Evolutionary conservation across 352 stramenopile species (phyloP).

Genomic region (Poterioochromonas sp.): DNA sequence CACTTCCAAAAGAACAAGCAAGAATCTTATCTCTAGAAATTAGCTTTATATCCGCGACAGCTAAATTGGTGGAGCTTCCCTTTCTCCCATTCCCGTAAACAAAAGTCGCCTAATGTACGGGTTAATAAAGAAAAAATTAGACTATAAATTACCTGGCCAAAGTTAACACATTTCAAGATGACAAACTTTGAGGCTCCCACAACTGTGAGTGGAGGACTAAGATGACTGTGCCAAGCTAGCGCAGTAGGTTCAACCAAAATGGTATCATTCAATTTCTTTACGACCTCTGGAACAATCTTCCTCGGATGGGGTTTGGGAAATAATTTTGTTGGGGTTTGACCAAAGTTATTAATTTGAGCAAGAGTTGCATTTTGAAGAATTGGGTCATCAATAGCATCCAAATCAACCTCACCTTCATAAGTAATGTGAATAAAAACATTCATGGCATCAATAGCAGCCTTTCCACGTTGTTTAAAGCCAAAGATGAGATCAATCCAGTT

Average conservation of each 20-base stretch:
- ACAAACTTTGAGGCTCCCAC: conserved; percentile 38
- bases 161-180: conserved; percentile 18
- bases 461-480: conserved; percentile 80
- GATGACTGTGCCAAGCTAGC: conserved; percentile 36
- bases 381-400: conserved; percentile 72
- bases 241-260: conserved; percentile 34
- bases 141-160: neutral
- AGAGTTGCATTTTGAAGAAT: conserved; percentile 40
- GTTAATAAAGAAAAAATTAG: neutral
- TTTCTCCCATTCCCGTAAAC: neutral
- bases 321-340: conserved; percentile 44
- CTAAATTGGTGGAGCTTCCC: neutral
- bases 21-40: neutral
- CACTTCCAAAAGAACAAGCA: neutral
- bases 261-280: neutral
- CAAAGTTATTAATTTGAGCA: conserved; percentile 52
- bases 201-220: conserved; percentile 45
- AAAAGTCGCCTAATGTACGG: neutral
- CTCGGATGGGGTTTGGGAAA: conserved; percentile 45
- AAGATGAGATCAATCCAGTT: conserved; percentile 98
- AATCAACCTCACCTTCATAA: conserved; percentile 95
- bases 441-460: conserved; percentile 77
- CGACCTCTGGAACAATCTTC: conserved; percentile 33
- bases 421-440: conserved; percentile 99
- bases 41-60: neutral